These are phyloP conservation scores for Malus hybrid DNA, from an alignment of 331 rosid genomes.

Conservation along the genomic window DNA sequence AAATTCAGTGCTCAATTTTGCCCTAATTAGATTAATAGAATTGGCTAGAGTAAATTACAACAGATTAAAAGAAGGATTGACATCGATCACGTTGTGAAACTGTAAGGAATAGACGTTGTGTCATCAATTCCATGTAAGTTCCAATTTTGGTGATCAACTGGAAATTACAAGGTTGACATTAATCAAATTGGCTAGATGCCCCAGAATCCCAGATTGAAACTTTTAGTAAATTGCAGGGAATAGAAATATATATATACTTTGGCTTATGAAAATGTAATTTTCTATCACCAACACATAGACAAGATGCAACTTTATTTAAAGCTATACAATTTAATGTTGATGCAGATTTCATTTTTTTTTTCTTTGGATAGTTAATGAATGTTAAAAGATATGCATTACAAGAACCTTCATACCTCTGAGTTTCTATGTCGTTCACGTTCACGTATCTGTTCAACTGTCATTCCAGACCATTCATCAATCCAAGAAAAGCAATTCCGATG, in stretches of 20 bases:
- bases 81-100: no score
- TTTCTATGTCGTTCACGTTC: slow-evolving; percentile 22
- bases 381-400: background rate
- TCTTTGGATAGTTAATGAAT: background rate
- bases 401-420: slow-evolving; percentile 23
- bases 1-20: no score
- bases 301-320: no score
- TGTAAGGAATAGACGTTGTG: background rate
- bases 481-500: slow-evolving; percentile 36
- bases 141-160: background rate
- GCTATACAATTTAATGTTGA: background rate
- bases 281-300: background rate
- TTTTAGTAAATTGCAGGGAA: background rate
- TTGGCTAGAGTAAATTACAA: no score
- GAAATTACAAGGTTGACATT: background rate
- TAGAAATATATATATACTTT: background rate
- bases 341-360: background rate
- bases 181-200: background rate
- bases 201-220: background rate
- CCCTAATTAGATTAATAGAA: no score
- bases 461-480: slow-evolving; percentile 43
- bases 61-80: no score
- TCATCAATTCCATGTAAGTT: no score
- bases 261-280: background rate
- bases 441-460: slow-evolving; percentile 30